Conservation (phyloP, 2,329 filamentous ascomycete genomes). For the Calonectria multiphialidica region DNA sequence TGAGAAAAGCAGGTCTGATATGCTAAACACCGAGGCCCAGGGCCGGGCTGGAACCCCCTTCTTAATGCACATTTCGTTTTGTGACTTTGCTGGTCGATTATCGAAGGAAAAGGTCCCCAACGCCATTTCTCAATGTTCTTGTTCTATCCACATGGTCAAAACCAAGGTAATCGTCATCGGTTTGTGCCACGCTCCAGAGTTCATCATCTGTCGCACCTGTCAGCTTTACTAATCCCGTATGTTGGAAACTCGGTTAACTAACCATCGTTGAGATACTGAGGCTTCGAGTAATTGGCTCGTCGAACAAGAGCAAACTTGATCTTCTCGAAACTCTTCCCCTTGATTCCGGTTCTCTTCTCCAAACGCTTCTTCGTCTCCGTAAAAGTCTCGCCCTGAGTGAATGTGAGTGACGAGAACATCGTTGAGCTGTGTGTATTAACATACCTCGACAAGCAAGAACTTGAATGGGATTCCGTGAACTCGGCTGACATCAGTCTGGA, state of each 20-base stretch:
- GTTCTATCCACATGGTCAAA: conserved; percentile 75
- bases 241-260: background rate
- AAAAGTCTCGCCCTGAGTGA: conserved; percentile 80
- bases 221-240: conserved; percentile 26
- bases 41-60: conserved; percentile 12
- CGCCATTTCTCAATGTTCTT: conserved; percentile 69
- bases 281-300: conserved; percentile 79
- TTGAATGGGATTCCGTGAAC: conserved; percentile 91
- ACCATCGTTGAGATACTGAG: conserved; percentile 91
- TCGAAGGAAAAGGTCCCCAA: conserved; percentile 72
- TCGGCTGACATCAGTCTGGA: conserved; percentile 88
- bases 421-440: conserved; percentile 39
- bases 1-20: conserved; percentile 21
- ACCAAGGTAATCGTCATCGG: conserved; percentile 72
- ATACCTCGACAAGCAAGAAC: conserved; percentile 85
- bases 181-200: conserved; percentile 63
- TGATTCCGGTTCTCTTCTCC: conserved; percentile 91
- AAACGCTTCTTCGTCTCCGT: conserved; percentile 94
- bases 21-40: conserved; percentile 24
- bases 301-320: conserved; percentile 93
- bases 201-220: conserved; percentile 63
- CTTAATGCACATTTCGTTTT: conserved; percentile 15
- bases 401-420: conserved; percentile 18
- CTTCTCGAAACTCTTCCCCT: conserved; percentile 98
- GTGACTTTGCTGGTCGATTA: conserved; percentile 39